These are phyloP conservation scores for Diaporthe sp. DNA, from an alignment of 2,329 filamentous ascomycete species.

Conservation along the genomic window DNA sequence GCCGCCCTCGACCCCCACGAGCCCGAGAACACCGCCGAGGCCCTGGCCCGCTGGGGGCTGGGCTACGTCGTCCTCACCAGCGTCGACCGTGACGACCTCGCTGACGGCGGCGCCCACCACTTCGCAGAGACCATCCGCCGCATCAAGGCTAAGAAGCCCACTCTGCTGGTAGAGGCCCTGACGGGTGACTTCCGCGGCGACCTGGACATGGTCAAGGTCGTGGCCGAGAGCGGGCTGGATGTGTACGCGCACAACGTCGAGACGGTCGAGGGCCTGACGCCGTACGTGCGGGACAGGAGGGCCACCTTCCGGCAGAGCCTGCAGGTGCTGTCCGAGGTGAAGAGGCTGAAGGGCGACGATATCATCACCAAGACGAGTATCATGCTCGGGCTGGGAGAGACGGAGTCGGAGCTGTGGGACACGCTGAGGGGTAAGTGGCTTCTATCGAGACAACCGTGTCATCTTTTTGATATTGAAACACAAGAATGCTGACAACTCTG, in stretches of 20 bases:
- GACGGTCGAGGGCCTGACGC: slow-evolving; percentile 91
- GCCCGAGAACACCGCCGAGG: slow-evolving; percentile 96
- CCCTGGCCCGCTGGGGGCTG: slow-evolving; percentile 90
- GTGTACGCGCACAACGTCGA: slow-evolving; percentile 98
- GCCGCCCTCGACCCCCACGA: slow-evolving; percentile 93
- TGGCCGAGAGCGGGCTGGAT: slow-evolving; percentile 90
- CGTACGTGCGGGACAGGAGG: slow-evolving; percentile 88
- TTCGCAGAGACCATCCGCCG: slow-evolving; percentile 94
- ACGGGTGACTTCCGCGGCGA: slow-evolving; percentile 92
- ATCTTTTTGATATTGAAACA: neutral
- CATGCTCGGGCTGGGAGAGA: slow-evolving; percentile 96
- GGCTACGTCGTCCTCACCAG: slow-evolving; percentile 96
- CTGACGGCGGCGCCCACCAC: slow-evolving; percentile 89
- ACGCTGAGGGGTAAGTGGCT: slow-evolving; percentile 74
- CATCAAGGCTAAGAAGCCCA: slow-evolving; percentile 88
- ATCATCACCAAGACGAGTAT: slow-evolving; percentile 99
- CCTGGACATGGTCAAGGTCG: slow-evolving; percentile 85
- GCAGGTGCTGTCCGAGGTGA: slow-evolving; percentile 83
- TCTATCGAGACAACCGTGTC: neutral
- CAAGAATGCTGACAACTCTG: neutral
- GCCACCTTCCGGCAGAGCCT: slow-evolving; percentile 92
- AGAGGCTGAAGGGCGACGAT: slow-evolving; percentile 76
- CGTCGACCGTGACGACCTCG: slow-evolving; percentile 93
- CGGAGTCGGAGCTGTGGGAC: slow-evolving; percentile 86
- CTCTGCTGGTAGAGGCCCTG: slow-evolving; percentile 84